These are phyloP conservation scores for Rhododendron mucronatum DNA, from an alignment of 148 eudicot genomes.

Conservation along the genomic window DNA sequence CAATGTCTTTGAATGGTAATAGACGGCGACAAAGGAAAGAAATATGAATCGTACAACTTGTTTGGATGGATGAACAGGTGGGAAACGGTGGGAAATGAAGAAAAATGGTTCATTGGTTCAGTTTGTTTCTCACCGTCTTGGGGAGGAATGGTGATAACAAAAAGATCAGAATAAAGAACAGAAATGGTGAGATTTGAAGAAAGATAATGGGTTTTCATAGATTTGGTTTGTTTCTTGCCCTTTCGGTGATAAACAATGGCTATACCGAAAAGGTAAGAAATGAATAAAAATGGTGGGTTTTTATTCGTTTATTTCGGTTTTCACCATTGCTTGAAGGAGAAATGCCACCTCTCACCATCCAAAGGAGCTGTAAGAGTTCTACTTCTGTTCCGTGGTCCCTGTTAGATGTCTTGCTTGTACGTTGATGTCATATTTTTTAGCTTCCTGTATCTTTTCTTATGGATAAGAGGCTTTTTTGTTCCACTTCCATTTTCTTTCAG, in stretches of 20 bases:
- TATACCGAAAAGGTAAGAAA: not conserved
- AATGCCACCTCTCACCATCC: not conserved
- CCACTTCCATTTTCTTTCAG: not conserved
- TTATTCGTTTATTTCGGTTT: not conserved
- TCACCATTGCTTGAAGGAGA: not conserved
- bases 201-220: not conserved
- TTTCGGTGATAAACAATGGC: not conserved
- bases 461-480: not conserved
- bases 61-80: not conserved
- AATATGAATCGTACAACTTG: not conserved
- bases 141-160: not conserved
- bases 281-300: not conserved
- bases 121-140: not conserved
- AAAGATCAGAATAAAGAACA: not conserved
- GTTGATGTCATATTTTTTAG: not conserved
- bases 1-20: not conserved
- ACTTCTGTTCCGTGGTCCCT: not conserved
- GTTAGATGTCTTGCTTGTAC: constrained; percentile 3
- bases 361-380: not conserved
- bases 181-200: not conserved
- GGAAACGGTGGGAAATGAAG: not conserved
- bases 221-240: not conserved
- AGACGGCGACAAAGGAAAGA: not conserved
- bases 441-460: not conserved
- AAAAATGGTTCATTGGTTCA: not conserved